Evolutionary conservation across 306 rosid genomes (phyloP).

Genomic region (Fragaria vesca): DNA sequence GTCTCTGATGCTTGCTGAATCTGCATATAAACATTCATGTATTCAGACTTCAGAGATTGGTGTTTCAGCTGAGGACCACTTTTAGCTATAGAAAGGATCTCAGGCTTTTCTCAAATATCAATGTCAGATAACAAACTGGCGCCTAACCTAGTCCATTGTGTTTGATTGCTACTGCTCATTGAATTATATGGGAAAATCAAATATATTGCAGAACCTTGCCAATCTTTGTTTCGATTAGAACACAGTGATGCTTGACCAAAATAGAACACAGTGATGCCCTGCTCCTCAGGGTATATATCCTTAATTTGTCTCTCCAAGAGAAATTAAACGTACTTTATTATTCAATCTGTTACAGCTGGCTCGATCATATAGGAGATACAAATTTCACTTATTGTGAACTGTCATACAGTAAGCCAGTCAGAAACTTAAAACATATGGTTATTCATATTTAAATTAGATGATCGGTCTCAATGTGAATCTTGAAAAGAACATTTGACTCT

Average conservation of each 20-base stretch:
- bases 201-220: not conserved
- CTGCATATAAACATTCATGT: not conserved
- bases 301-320: not conserved
- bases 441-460: too few species aligned
- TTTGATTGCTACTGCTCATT: not conserved
- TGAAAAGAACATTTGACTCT: too few species aligned
- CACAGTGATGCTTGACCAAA: not conserved
- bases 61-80: constrained; percentile 4
- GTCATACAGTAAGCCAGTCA: too few species aligned
- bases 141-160: not conserved
- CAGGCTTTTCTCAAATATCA: not conserved
- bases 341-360: not conserved
- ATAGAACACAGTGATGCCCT: not conserved
- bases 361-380: too few species aligned
- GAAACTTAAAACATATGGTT: too few species aligned
- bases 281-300: not conserved
- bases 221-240: not conserved
- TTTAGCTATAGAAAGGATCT: not conserved
- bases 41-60: not conserved
- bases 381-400: too few species aligned
- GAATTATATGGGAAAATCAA: not conserved
- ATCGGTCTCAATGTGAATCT: too few species aligned
- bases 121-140: not conserved
- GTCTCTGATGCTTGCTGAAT: not conserved
- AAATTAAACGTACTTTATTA: not conserved